phyloP scores from a whole-genome alignment of 495 filamentous ascomycete genomes.

The Aspergillus mulundensis region DNA sequence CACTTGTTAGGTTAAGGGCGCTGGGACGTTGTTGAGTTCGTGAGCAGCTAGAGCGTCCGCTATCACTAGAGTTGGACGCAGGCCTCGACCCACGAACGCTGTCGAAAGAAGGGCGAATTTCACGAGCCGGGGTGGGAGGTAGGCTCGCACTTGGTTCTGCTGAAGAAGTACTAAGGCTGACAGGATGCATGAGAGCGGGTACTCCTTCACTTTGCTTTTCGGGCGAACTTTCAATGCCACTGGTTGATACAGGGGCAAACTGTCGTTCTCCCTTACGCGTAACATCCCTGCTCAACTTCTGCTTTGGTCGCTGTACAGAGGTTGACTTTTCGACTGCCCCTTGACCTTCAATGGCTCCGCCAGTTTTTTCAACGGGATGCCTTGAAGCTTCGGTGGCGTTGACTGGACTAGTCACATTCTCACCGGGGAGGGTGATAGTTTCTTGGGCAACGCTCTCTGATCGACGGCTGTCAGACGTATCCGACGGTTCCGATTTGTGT shows the following conservation, averaged over 20 bases:
- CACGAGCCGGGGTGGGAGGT: slow-evolving; percentile 15
- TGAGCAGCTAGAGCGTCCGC: slow-evolving; percentile 30
- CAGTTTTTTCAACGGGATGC: too few species aligned
- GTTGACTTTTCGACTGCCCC: slow-evolving; percentile 34
- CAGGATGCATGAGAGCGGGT: slow-evolving; percentile 22
- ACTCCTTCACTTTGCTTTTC: slow-evolving; percentile 31
- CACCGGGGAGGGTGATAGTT: slow-evolving; percentile 15
- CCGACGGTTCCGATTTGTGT: neutral
- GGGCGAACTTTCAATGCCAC: slow-evolving; percentile 18
- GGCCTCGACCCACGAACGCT: slow-evolving; percentile 11
- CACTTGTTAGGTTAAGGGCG: slow-evolving; percentile 22
- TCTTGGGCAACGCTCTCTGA: slow-evolving; percentile 16
- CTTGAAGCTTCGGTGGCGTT: slow-evolving; percentile 21
- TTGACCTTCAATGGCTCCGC: slow-evolving; percentile 36
- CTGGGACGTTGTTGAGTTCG: slow-evolving; percentile 26
- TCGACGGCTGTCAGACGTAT: neutral
- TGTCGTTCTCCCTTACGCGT: slow-evolving; percentile 24
- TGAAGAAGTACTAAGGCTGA: slow-evolving; percentile 18
- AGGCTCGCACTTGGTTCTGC: slow-evolving; percentile 20
- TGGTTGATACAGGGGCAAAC: slow-evolving; percentile 20
- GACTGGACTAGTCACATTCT: slow-evolving; percentile 19
- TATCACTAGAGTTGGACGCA: slow-evolving; percentile 35
- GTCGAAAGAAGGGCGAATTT: slow-evolving; percentile 9
- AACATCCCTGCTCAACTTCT: slow-evolving; percentile 30
- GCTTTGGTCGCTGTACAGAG: slow-evolving; percentile 32